These are phyloP conservation scores for Chalciporus chontae DNA, from an alignment of 768 basidiomycete genomes.

Conservation along the genomic window DNA sequence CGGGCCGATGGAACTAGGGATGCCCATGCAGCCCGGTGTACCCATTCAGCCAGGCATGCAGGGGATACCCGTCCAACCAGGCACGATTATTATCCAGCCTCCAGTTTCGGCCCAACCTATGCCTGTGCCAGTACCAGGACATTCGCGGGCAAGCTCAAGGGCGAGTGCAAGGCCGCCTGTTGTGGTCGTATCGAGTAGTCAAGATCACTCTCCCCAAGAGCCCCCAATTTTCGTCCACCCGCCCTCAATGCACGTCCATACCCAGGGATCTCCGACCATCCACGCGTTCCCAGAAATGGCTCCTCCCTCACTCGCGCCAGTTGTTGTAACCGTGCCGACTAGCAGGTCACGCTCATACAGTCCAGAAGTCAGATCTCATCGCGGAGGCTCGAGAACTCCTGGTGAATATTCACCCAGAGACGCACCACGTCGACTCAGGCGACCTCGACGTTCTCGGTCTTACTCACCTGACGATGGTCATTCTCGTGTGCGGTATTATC, in stretches of 20 bases:
- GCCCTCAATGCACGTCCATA: conserved; percentile 8
- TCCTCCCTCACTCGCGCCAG: conserved; percentile 8
- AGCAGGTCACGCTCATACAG: conserved; percentile 13
- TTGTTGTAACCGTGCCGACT: conserved; percentile 5
- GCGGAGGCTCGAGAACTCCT: conserved; percentile 3
- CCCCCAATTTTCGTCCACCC: conserved; percentile 19
- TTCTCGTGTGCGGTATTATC: conserved; percentile 6
- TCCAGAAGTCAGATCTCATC: conserved; percentile 4
- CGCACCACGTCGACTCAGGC: not conserved
- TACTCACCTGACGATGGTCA: conserved; percentile 17
- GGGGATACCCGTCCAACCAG: conserved; percentile 8
- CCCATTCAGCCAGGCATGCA: not conserved
- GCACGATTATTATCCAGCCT: conserved; percentile 20
- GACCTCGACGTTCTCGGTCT: conserved; percentile 19
- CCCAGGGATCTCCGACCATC: conserved; percentile 24
- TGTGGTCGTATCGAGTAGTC: conserved; percentile 14
- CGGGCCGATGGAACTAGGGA: not conserved
- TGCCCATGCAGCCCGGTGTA: too few relatives aligned
- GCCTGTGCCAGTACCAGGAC: conserved; percentile 5
- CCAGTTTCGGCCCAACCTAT: not conserved
- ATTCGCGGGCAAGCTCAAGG: conserved; percentile 20
- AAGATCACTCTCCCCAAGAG: conserved; percentile 20
- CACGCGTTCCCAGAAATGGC: conserved; percentile 16
- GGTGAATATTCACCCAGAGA: too few relatives aligned
- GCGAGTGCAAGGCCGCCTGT: conserved; percentile 10